Base-by-base conservation (phyloP, 2,329 filamentous ascomycete genomes). In the Juglanconis oblonga region DNA sequence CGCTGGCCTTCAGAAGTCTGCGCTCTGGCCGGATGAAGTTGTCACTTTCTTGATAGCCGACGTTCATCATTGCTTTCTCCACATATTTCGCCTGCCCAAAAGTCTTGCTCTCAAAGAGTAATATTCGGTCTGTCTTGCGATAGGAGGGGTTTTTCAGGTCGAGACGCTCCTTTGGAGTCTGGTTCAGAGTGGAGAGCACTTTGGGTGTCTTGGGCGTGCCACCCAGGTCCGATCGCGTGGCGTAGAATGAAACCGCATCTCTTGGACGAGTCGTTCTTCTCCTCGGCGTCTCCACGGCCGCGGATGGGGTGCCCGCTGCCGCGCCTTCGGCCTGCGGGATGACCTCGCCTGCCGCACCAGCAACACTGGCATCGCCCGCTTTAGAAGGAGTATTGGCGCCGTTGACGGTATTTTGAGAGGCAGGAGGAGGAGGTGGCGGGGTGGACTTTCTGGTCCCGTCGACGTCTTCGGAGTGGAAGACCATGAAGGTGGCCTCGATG, bases 11-110 rank as follows among this genome's bases (percentile, higher is more conserved):
- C 67, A 88, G 85, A 62, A 96, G 80, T 55, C 83, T 87, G 62
- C 85, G 84, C 57, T 93, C 89, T 5, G 91, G 89, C 50, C 91
- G 87, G 55, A 90, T 81, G 71, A 92, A 98, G 61, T 93, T 82
- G 74, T 98, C 94, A 68, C 90, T 97, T 76, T 97, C 92, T 75
- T 97, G 94, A 71, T 97, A 98, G 55, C 94, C 94, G 51, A 97
- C 90, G 68, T 92, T 94, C 67, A 93, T 93, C 93, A 98, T 97
- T 1, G 91, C 90, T 71, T 95, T 92, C 74, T 97, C 94, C 51
- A 98, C 93, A 73, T 97, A 98, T 69, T 94, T 90, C 62, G 91
- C 87, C 70, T 94, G 90, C 47, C 92, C 91, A 64, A 90, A 87
- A 1, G 87, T 89, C 73, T 95, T 92, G 71, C 92, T 90, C 73